Evolutionary conservation across 2,329 filamentous ascomycete species (phyloP), one percentile per base, ranked within the genome.

Genomic region (Epichloe coenophiala): DNA sequence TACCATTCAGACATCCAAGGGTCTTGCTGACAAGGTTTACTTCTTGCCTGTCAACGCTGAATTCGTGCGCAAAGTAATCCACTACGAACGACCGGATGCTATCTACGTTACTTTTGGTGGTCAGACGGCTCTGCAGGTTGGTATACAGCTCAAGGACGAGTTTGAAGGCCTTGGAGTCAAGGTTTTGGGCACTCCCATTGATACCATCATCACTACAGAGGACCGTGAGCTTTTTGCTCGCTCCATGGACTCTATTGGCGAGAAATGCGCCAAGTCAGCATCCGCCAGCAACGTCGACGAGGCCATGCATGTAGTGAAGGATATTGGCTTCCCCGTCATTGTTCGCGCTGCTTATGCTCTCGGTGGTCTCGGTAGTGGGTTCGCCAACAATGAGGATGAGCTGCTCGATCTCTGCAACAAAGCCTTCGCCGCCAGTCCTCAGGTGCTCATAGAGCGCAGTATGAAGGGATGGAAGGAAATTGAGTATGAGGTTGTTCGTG

Each of bases 401-500:
- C 75, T 97, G 42, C 71, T 86, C 36, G 87, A 91, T 2, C 84
- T 97, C 44, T 97, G 93, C 76, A 84, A 87, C 67, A 95, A 95
- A 70, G 91, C 93, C 6, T 89, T 98, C 58, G 90, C 93, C 31
- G 90, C 87, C 58, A 95, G 88, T 64, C 93, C 93, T 8, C 93
- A 98, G 66, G 88, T 98, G 7, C 78, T 98, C 50, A 94, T 98
- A 60, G 93, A 98, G 73, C 83, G 87, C 67, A 95, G 88, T 72
- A 97, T 98, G 91, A 97, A 97, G 74, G 93, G 93, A 53, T 98
- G 93, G 93, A 98, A 98, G 70, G 93, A 98, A 70, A 94, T 97
- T 56, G 93, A 98, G 68, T 98, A 97, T 64, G 93, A 98, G 68
- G 93, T 97, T 55, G 93, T 98, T 40, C 85, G 93, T 62, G 93